A percentile compares a stretch with the other conserved stretches of the same genome.
Conservation (phyloP, 257 asterid species). For the Gentiana dahurica region DNA sequence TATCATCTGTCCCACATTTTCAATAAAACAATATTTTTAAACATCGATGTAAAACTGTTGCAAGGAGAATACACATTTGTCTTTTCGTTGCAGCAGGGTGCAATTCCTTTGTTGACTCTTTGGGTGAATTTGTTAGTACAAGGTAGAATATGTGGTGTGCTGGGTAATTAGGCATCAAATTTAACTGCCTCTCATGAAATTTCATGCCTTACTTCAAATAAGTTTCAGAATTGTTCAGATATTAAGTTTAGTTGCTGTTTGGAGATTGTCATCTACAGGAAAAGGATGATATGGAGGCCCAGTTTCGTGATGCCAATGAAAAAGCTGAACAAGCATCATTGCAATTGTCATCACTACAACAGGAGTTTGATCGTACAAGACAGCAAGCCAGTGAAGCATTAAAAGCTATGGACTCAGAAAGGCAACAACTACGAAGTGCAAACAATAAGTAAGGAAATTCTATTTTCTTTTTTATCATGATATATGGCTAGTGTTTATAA, state of each 20-base stretch:
- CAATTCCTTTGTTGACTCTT: no score
- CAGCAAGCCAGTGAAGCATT: constrained; percentile 90
- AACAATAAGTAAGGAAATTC: constrained; percentile 58
- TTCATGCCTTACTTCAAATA: not conserved
- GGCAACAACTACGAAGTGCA: constrained; percentile 84
- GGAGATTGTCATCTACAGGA: constrained; percentile 48
- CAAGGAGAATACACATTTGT: no score
- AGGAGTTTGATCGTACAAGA: constrained; percentile 86
- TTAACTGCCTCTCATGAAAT: no score
- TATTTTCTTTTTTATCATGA: not conserved
- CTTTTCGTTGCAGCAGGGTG: no score
- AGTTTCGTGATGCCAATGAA: constrained; percentile 67
- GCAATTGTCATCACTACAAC: constrained; percentile 66
- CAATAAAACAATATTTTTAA: no score
- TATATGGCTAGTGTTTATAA: not conserved
- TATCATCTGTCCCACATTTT: no score
- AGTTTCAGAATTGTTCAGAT: constrained; percentile 1
- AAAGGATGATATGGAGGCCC: constrained; percentile 87
- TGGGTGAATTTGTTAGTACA: no score
- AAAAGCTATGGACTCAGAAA: constrained; percentile 82
- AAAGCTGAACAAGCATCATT: constrained; percentile 73
- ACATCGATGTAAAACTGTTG: no score
- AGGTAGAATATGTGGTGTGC: no score
- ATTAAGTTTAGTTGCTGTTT: constrained; percentile 12
- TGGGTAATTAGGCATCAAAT: no score